Conservation (phyloP, 1,139 yeast species). For the Protomyces pachydermus region DNA sequence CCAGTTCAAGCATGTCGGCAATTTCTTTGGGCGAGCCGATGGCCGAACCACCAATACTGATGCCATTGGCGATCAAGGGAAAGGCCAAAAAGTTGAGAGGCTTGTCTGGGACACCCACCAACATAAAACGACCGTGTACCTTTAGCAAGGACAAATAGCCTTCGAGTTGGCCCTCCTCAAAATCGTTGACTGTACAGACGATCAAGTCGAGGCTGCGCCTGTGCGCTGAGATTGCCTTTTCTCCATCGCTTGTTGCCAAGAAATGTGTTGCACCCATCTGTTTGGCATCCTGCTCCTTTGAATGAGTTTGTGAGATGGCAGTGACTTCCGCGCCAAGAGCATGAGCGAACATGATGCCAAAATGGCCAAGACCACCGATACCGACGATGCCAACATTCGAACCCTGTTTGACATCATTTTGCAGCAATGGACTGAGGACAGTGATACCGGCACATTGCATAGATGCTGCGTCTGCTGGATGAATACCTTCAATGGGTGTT, state of each 20-base stretch:
- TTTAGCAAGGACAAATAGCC: conserved; percentile 26
- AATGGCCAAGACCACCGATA: conserved; percentile 44
- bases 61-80: conserved; percentile 21
- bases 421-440: conserved; percentile 52
- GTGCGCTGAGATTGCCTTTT: conserved; percentile 41
- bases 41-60: conserved; percentile 27
- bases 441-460: conserved; percentile 66
- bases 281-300: conserved; percentile 46
- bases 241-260: conserved; percentile 42
- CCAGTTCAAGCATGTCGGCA: conserved; percentile 51
- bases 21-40: conserved; percentile 55
- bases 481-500: conserved; percentile 52
- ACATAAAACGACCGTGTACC: conserved; percentile 27
- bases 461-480: conserved; percentile 49
- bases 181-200: conserved; percentile 43
- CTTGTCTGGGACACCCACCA: conserved; percentile 30
- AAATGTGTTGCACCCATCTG: conserved; percentile 47
- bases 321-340: conserved; percentile 52
- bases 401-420: conserved; percentile 49
- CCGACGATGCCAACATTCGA: conserved; percentile 51
- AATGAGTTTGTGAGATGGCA: conserved; percentile 46
- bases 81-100: conserved; percentile 9
- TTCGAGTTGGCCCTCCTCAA: conserved; percentile 41
- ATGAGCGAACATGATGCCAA: conserved; percentile 50
- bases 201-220: conserved; percentile 47